These are phyloP conservation scores for Fusarium paranaense DNA, from an alignment of 2,329 filamentous ascomycete species.

Conservation along the genomic window DNA sequence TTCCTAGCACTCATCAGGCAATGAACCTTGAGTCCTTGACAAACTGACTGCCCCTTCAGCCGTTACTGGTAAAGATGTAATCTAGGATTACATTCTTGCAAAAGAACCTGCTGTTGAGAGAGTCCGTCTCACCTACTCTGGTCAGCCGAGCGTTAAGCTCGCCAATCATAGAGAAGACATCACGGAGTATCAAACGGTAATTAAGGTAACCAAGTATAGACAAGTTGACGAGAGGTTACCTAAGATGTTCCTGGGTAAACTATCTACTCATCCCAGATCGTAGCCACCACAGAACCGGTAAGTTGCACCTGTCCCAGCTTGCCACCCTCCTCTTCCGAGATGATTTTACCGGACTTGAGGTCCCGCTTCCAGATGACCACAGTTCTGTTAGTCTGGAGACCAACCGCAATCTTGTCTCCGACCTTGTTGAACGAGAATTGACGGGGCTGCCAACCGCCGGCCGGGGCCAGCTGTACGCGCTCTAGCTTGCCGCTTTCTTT, in stretches of 20 bases:
- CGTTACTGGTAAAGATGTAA: not conserved
- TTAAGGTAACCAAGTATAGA: not conserved
- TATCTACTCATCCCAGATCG: slow-evolving; percentile 38
- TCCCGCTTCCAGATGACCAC: slow-evolving; percentile 42
- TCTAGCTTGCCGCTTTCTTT: slow-evolving; percentile 30
- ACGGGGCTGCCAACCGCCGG: slow-evolving; percentile 36
- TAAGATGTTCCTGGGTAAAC: not conserved
- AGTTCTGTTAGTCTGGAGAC: slow-evolving; percentile 39
- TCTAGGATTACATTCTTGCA: not conserved
- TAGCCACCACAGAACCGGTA: slow-evolving; percentile 28
- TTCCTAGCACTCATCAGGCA: too few relatives aligned
- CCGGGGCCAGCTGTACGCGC: slow-evolving; percentile 35
- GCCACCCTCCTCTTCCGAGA: slow-evolving; percentile 32
- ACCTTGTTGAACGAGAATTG: slow-evolving; percentile 42
- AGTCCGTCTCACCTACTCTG: not conserved
- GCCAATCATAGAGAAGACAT: not conserved
- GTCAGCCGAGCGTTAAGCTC: not conserved
- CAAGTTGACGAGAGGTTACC: not conserved
- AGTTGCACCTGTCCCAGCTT: slow-evolving; percentile 37
- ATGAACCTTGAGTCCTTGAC: too few relatives aligned
- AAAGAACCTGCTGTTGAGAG: not conserved
- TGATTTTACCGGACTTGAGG: slow-evolving; percentile 35
- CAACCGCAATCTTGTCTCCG: slow-evolving; percentile 41
- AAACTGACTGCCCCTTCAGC: not conserved
- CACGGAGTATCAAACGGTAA: not conserved